Base-by-base conservation (phyloP, 441 rosid genomes). In the Daphne laureola region DNA sequence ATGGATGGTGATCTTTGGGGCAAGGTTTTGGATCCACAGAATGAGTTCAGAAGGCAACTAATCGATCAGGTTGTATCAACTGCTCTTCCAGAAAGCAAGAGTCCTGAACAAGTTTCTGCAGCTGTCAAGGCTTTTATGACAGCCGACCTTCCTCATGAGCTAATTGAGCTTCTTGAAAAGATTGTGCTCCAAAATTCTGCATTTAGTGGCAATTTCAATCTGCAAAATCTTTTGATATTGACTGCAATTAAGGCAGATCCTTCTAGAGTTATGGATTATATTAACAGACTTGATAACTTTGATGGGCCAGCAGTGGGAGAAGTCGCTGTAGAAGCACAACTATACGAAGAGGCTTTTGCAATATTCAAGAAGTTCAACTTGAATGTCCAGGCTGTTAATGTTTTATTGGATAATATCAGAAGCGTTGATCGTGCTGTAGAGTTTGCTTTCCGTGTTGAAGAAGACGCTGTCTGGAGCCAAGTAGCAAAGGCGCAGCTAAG, bases 41-140 rank as follows among this genome's bases (percentile, higher is more conserved):
- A 81, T 64, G 86, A 74, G 18, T 84, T 68, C 48, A 68, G 92
- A 69, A 77, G 92, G 60, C 92, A 81, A 68, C 86, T 84, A 36
- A 84, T 84, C 51, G 92, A 84, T 64, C 92, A 84, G 56, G 92
- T 84, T 56, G 88, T 79, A 12, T 84, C 92, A 53, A 84, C 92
- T 51, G 88, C 92, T 60, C 66, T 84, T 65, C 88, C 92, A 14
- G 92, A 84, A 63, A 84, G 88, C 77, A 82, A 81, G 76, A 84
- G 88, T 53, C 87, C 92, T 44, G 86, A 84, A 43, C 92, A 84
- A 72, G 92, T 84, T 63, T 81, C 92, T 54, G 92, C 86, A 15
- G 84, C 92, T 53, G 92, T 81, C 41, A 81, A 84, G 66, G 92
- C 92, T 68, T 84, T 84, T 66, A 84, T 84, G 92, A 79, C 88